Conservation (phyloP, 345 rosid species). For the Salix koriyanagi region DNA sequence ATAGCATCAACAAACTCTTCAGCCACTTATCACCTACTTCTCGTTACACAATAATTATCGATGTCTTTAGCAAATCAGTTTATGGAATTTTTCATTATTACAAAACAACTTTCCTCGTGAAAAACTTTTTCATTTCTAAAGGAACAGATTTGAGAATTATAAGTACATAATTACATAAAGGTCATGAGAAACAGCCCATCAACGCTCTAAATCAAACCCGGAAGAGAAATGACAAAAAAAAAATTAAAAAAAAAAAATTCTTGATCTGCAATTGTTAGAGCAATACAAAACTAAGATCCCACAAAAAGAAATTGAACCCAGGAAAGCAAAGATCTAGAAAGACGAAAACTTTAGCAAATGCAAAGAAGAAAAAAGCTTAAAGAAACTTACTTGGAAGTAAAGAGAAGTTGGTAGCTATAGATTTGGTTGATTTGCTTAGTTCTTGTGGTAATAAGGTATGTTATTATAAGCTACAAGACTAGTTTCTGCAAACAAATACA, state of each 20-base stretch:
- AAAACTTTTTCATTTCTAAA: neutral
- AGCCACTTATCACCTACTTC: conserved; percentile 2
- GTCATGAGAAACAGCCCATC: neutral
- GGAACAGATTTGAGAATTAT: neutral
- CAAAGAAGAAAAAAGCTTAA: conserved; percentile 1
- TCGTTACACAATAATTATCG: neutral
- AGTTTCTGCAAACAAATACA: neutral
- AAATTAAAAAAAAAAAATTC: neutral
- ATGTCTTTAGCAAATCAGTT: neutral
- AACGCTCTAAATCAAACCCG: conserved; percentile 2
- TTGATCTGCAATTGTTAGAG: conserved; percentile 22
- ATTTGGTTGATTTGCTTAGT: conserved; percentile 14
- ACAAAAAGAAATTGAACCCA: neutral
- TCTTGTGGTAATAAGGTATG: neutral
- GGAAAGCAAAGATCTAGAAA: conserved; percentile 26
- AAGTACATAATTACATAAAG: neutral
- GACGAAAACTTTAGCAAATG: neutral
- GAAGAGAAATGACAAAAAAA: neutral
- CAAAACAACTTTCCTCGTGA: neutral
- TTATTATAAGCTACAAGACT: too few relatives aligned
- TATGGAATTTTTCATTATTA: neutral
- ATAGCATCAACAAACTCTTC: neutral
- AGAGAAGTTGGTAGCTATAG: conserved; percentile 4
- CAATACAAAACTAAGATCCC: conserved; percentile 23
- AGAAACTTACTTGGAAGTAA: conserved; percentile 20